phyloP scores from a whole-genome alignment of 129 eudicot genomes.

The Daucus carota region DNA sequence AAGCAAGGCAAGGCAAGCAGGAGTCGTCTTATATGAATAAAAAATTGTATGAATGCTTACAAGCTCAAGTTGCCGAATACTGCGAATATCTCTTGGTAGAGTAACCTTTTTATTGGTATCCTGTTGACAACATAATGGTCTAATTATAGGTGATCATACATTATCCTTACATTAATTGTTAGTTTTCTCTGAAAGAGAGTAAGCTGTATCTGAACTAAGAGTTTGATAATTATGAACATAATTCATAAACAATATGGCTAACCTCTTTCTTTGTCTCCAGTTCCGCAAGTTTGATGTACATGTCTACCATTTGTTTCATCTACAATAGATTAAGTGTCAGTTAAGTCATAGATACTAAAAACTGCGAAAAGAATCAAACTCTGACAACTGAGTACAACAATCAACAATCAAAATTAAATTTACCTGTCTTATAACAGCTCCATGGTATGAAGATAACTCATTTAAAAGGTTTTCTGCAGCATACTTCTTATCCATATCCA shows the following conservation, averaged over 20 bases:
- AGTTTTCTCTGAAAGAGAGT: background rate
- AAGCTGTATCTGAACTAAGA: background rate
- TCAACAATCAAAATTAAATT: background rate
- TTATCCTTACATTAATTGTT: background rate
- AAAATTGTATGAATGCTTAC: slow-evolving; percentile 34
- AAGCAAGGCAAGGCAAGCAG: background rate
- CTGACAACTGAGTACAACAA: background rate
- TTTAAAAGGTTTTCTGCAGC: slow-evolving; percentile 86
- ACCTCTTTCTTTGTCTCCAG: slow-evolving; percentile 94
- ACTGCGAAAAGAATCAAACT: background rate
- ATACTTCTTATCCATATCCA: slow-evolving; percentile 89
- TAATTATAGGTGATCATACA: slow-evolving; percentile 8
- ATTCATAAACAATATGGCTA: slow-evolving; percentile 3
- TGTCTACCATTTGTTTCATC: slow-evolving; percentile 97
- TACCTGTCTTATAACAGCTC: slow-evolving; percentile 80
- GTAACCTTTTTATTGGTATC: slow-evolving; percentile 74
- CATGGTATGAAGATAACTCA: slow-evolving; percentile 70
- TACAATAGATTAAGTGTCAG: slow-evolving; percentile 22
- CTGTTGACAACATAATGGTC: slow-evolving; percentile 29
- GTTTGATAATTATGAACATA: background rate
- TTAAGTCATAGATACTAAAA: background rate
- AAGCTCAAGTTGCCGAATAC: slow-evolving; percentile 77
- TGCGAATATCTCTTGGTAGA: slow-evolving; percentile 94
- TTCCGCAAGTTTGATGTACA: slow-evolving; percentile 94
- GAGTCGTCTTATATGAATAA: background rate